A percentile compares a stretch with the other conserved stretches of the same genome.
phyloP scores from a whole-genome alignment of 2,329 filamentous ascomycete genomes.

The Nigrograna mackinnonii region DNA sequence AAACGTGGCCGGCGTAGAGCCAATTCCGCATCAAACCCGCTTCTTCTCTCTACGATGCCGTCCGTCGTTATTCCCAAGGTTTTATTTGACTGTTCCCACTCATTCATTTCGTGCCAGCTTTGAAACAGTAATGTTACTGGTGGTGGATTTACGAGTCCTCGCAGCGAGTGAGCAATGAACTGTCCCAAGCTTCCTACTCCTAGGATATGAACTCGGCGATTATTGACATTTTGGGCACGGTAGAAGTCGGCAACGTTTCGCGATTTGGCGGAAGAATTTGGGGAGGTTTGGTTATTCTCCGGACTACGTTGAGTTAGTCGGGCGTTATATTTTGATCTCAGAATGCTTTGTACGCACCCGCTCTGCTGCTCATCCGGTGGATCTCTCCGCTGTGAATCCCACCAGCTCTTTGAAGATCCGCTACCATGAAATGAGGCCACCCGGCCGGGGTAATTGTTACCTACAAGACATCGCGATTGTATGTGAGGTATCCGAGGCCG shows the following conservation, averaged over 20 bases:
- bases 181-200: conserved; percentile 82
- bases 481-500: conserved; percentile 50
- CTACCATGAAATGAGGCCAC: conserved; percentile 41
- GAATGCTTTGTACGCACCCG: conserved; percentile 8
- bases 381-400: conserved; percentile 8
- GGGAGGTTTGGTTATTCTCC: neutral
- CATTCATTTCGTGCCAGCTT: conserved; percentile 45
- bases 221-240: conserved; percentile 26
- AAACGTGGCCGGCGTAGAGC: conserved; percentile 36
- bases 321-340: neutral
- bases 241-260: conserved; percentile 34
- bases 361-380: conserved; percentile 16
- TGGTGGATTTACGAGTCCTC: conserved; percentile 63
- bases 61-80: conserved; percentile 53
- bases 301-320: neutral
- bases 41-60: conserved; percentile 40
- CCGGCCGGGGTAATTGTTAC: conserved; percentile 48
- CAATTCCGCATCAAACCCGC: conserved; percentile 52
- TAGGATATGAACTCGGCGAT: conserved; percentile 63
- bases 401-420: conserved; percentile 23
- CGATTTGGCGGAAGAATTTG: neutral
- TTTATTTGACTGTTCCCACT: conserved; percentile 51
- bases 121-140: conserved; percentile 83
- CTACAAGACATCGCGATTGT: conserved; percentile 41
- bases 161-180: conserved; percentile 75